Conservation (phyloP, 75 land plant genomes). For the Selaginella tamariscina region DNA sequence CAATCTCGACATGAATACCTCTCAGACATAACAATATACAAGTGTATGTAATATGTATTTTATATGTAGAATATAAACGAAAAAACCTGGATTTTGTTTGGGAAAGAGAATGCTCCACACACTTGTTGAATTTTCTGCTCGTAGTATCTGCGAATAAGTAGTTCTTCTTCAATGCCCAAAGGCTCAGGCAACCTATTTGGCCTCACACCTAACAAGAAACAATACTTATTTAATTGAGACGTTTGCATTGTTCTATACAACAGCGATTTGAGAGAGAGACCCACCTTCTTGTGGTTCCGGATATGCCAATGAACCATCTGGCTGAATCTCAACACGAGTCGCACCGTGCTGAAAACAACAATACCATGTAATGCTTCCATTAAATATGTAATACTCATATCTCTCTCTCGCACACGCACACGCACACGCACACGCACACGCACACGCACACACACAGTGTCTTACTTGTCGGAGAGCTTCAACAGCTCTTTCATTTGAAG, state of each 20-base stretch:
- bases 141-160: conserved; percentile 61
- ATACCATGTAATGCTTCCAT: neutral
- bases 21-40: too few species aligned
- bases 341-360: conserved; percentile 58
- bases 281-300: conserved; percentile 40
- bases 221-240: neutral
- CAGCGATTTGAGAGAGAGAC: neutral
- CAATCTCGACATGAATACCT: too few species aligned
- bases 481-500: conserved; percentile 60
- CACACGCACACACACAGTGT: neutral
- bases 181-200: conserved; percentile 54
- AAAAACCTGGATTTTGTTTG: conserved; percentile 87
- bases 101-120: conserved; percentile 76
- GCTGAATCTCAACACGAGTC: conserved; percentile 75
- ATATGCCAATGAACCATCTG: conserved; percentile 71
- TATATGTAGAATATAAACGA: neutral
- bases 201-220: conserved; percentile 24
- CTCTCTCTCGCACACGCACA: conserved; percentile 5
- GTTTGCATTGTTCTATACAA: too few species aligned
- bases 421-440: neutral
- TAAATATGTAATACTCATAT: neutral
- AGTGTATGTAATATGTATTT: neutral
- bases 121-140: conserved; percentile 94
- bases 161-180: conserved; percentile 63
- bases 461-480: conserved; percentile 52